phyloP scores from a whole-genome alignment of 352 stramenopile species.

The Globisporangium nodosum region DNA sequence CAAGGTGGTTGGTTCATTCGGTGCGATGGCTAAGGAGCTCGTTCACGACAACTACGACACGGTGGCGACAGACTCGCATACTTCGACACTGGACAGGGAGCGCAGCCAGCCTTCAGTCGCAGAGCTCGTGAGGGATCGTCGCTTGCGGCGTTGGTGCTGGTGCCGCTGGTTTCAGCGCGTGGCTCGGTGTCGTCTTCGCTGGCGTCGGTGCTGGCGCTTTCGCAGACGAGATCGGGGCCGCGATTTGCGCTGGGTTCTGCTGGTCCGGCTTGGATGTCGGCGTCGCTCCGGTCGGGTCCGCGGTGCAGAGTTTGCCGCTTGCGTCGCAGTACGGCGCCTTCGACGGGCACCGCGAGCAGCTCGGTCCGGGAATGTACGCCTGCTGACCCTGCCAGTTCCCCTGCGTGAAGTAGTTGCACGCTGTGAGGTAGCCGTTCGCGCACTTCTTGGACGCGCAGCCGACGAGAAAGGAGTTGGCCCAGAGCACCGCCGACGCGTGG shows the following conservation, averaged over 20 bases:
- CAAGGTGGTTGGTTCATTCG: too few relatives aligned
- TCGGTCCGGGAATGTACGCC: constrained; percentile 21
- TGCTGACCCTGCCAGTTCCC: constrained; percentile 31
- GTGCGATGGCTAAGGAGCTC: background rate
- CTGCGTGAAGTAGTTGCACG: constrained; percentile 32
- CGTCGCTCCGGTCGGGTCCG: constrained; percentile 9
- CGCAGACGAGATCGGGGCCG: background rate
- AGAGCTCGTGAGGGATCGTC: constrained; percentile 12
- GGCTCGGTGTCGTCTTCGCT: constrained; percentile 10
- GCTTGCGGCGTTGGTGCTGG: constrained; percentile 2
- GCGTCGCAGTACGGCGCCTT: constrained; percentile 26
- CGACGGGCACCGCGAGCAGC: constrained; percentile 27
- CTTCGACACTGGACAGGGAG: background rate
- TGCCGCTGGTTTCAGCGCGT: constrained; percentile 3
- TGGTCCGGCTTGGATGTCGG: constrained; percentile 8
- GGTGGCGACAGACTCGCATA: background rate
- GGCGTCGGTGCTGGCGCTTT: constrained; percentile 5
- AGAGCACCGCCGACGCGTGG: constrained; percentile 32
- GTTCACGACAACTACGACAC: too few relatives aligned
- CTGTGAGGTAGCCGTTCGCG: constrained; percentile 25
- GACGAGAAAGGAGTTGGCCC: constrained; percentile 31
- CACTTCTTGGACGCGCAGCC: constrained; percentile 34
- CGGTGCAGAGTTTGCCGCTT: constrained; percentile 25
- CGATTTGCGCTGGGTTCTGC: constrained; percentile 2
- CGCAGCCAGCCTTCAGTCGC: constrained; percentile 4